Base-by-base conservation (phyloP, 768 basidiomycete species). In the Porpolomopsis calyptriformis region DNA sequence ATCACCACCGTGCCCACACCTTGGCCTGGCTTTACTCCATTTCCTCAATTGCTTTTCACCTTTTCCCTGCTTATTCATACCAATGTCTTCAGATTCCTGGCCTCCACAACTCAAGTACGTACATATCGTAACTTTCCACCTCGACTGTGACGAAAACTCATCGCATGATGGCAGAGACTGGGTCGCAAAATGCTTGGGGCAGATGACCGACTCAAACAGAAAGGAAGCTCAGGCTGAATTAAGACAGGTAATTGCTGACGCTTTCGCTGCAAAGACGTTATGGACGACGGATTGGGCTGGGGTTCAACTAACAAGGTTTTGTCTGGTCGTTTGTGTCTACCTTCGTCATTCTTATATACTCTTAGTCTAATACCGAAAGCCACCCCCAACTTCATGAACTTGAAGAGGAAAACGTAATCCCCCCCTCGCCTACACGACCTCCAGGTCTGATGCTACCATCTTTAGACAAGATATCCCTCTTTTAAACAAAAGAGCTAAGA, bases 281-380 rank as follows among this genome's bases (percentile, higher is more conserved):
- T 85, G 87, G 78, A 85, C 87, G n/a, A 94, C 85, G 47, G 90
- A 98, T 63, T 99, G 96, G 96, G 68, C 74, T 8, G 82, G 76
- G 25, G 76, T 92, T 26, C 85, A 94, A 64, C 71, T 99, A 46
- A 74, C 88, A 70, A 85, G 85, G 93, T 92, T 57, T 31, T 33
- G 22, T 47, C 37, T 22, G 50, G 45, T 43, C 42, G 16, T 26
- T 12, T 27, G 49, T 54, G 29, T 49, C 53, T 43, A 41, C 48
- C 23, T 50, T 52, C 52, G 62, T 52, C 49, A 50, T 39, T 16
- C 51, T 34, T 49, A 29, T 49, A 35, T 3, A 24, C 31, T 46
- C 54, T 25, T 56, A 82, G 80, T 61, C 62, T 88, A 20, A 52
- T 76, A 24, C 78, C 78, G 10, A 84, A 79, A 57, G 76, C 82